phyloP scores from a whole-genome alignment of 148 eudicot genomes.

The Camellia japonica region DNA sequence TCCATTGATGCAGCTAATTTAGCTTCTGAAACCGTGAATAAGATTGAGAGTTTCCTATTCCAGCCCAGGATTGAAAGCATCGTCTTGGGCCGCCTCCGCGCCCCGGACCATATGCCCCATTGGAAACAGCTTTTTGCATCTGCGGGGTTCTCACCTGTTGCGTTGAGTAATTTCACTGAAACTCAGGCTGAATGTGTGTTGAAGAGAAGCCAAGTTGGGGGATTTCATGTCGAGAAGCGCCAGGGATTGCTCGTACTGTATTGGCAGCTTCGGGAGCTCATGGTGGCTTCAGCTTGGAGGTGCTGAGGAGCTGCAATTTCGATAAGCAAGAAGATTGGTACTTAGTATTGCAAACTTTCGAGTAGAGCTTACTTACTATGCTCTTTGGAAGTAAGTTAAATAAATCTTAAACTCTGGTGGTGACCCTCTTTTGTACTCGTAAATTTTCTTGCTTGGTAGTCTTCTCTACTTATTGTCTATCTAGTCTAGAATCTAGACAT shows the following conservation, averaged over 20 bases:
- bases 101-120: constrained; percentile 32
- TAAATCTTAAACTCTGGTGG: not conserved
- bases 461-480: constrained; percentile 20
- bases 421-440: constrained; percentile 5
- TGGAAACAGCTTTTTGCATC: constrained; percentile 45
- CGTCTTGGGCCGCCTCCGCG: constrained; percentile 38
- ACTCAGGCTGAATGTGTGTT: constrained; percentile 44
- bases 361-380: constrained; percentile 32
- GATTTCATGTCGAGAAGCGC: constrained; percentile 45
- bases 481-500: not conserved
- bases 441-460: constrained; percentile 11
- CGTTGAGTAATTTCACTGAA: constrained; percentile 47
- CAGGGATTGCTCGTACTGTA: constrained; percentile 38
- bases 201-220: constrained; percentile 35
- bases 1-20: constrained; percentile 38
- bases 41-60: constrained; percentile 42
- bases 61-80: constrained; percentile 43
- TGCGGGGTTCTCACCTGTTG: constrained; percentile 37
- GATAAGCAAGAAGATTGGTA: constrained; percentile 14
- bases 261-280: constrained; percentile 48
- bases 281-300: constrained; percentile 52
- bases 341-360: constrained; percentile 20
- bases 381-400: not conserved
- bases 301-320: constrained; percentile 28
- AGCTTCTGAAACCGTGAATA: constrained; percentile 20